These are phyloP conservation scores for Physaria fendleri DNA, from an alignment of 345 rosid species.

Conservation along the genomic window DNA sequence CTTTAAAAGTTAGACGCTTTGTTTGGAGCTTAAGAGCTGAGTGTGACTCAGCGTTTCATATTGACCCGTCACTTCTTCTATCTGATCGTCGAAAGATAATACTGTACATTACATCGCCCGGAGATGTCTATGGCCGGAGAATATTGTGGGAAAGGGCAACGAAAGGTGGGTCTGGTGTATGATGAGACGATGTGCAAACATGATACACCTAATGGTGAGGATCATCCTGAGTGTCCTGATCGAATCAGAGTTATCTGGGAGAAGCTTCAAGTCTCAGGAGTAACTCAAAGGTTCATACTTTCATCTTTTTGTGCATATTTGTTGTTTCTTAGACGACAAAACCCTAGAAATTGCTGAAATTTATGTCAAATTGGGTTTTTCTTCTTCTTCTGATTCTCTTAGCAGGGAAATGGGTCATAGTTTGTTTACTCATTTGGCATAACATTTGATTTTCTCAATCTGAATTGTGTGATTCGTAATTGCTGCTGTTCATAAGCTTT, in stretches of 20 bases:
- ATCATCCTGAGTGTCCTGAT: conserved; percentile 66
- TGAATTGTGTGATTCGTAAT: not conserved
- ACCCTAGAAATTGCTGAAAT: conserved; percentile 10
- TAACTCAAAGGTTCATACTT: conserved; percentile 45
- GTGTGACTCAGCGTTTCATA: no score
- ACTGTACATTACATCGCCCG: no score
- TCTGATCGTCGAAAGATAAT: no score
- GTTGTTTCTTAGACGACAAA: not conserved
- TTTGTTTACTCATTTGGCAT: not conserved
- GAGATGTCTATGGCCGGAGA: no score
- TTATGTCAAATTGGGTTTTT: not conserved
- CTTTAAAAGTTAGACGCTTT: no score
- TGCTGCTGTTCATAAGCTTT: not conserved
- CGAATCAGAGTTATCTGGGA: conserved; percentile 70
- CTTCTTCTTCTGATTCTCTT: not conserved
- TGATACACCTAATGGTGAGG: conserved; percentile 46
- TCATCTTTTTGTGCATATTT: not conserved
- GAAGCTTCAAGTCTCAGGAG: conserved; percentile 50
- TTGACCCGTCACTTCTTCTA: no score
- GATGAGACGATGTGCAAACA: conserved; percentile 85
- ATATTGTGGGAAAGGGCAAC: conserved; percentile 9
- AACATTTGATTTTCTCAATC: not conserved
- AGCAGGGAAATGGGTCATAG: not conserved
- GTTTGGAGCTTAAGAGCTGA: no score
- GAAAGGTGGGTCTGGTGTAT: conserved; percentile 61